Percentiles rank a stretch among this genome's conserved stretches.
phyloP scores from a whole-genome alignment of 441 rosid genomes.

The Dalechampia spathulata region DNA sequence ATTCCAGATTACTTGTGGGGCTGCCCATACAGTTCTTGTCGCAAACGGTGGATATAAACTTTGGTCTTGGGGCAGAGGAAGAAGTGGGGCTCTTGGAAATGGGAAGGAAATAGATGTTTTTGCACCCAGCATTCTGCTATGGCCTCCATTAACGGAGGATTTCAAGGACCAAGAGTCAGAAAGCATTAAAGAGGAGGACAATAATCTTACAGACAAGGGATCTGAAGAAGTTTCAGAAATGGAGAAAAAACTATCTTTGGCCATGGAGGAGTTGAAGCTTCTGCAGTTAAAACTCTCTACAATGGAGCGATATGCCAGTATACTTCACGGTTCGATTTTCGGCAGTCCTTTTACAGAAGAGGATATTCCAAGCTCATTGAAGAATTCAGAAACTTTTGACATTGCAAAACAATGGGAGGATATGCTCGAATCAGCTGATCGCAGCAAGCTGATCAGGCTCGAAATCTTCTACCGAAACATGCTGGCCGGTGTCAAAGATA shows the following conservation, averaged over 20 bases:
- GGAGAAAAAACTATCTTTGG: conserved; percentile 38
- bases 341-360: conserved; percentile 65
- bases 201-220: conserved; percentile 21
- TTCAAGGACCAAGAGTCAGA: conserved; percentile 29
- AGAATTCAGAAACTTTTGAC: conserved; percentile 44
- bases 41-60: conserved; percentile 61
- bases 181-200: conserved; percentile 12
- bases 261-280: conserved; percentile 56
- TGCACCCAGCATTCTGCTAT: conserved; percentile 39
- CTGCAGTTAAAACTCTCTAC: conserved; percentile 49
- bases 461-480: conserved; percentile 68
- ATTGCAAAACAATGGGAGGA: conserved; percentile 70
- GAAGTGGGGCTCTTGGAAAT: conserved; percentile 80
- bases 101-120: conserved; percentile 42
- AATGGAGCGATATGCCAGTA: conserved; percentile 67
- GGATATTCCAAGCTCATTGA: conserved; percentile 53
- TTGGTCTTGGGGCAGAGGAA: conserved; percentile 96
- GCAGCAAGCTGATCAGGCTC: conserved; percentile 50
- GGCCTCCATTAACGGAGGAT: conserved; percentile 54
- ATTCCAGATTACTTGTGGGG: conserved; percentile 70
- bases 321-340: conserved; percentile 78
- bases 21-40: conserved; percentile 81
- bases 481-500: conserved; percentile 70
- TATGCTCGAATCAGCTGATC: conserved; percentile 71
- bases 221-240: conserved; percentile 24